Evolutionary conservation across 108 stramenopile species (phyloP), one percentile per base, ranked within the genome.

Genomic region (Fistulifera pelliculosa): DNA sequence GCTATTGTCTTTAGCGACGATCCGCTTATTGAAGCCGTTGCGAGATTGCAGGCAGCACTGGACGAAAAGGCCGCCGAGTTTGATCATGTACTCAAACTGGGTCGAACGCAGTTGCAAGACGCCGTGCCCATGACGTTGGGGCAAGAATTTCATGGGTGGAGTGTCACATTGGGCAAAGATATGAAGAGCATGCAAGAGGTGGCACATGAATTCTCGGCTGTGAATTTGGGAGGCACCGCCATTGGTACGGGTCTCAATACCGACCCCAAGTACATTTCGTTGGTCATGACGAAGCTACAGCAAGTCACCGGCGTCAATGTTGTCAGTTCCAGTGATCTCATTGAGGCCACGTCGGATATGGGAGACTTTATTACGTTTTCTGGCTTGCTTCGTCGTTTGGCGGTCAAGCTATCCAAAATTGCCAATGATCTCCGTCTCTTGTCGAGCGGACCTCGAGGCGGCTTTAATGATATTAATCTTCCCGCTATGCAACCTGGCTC

Each of bases 71-170:
- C 67, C 11, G 62, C 47, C 4, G 85, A 88, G 50, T 99, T 88
- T 54, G 52, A 74, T 13, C 58, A 63, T 47, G 79, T 97, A 45
- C 85, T 99, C 79, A 99, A 99, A 73, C 97, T 97, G 57, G 98
- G 98, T 14, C 77, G 98, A 27, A 99, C 98, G 44, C 98, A 99
- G 70, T 94, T 94, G 54, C 90, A 93, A 74, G 98, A 99, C 70
- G 98, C 98, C 19, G 96, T 95, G 13, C 98, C 98, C 0, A 54
- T 99, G 49, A 97, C 98, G n/a, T 75, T 99, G 17, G 96, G 96
- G 24, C 98, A 99, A 76, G 98, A 97, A 61, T 76, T 83, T 52
- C 38, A 68, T 24, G 81, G 81, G 0, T 83, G 80, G 50, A 62
- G 50, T 16, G 23, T 27, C 1, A 74, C 73, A 62, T 50, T 81